Percentiles rank a stretch among this genome's conserved stretches.
These are phyloP conservation scores for Echium plantagineum DNA, from an alignment of 257 asterid genomes.

Conservation along the genomic window DNA sequence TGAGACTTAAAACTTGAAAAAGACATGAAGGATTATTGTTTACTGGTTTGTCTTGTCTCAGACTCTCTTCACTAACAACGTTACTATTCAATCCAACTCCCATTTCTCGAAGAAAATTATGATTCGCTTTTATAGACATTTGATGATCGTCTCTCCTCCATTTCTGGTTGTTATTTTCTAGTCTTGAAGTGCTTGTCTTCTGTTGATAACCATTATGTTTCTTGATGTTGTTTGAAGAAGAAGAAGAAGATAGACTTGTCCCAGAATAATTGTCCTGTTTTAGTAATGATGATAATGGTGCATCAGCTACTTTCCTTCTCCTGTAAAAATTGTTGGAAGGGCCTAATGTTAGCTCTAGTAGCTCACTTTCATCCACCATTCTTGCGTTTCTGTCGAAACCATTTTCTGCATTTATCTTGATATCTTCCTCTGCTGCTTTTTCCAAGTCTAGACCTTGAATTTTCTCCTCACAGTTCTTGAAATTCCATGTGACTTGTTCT, in stretches of 20 bases:
- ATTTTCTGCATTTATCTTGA: neutral
- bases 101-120: constrained; percentile 14
- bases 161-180: constrained; percentile 12
- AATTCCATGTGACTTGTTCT: constrained; percentile 12
- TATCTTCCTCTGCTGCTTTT: constrained; percentile 22
- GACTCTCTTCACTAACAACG: constrained; percentile 18
- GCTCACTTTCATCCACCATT: constrained; percentile 35
- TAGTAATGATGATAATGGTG: constrained; percentile 3
- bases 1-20: constrained; percentile 61
- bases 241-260: constrained; percentile 56
- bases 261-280: constrained; percentile 29
- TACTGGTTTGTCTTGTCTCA: constrained; percentile 37
- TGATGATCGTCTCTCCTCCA: constrained; percentile 35
- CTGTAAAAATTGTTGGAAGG: constrained; percentile 30
- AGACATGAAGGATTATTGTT: constrained; percentile 58
- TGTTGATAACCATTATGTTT: constrained; percentile 1
- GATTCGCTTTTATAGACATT: constrained; percentile 9
- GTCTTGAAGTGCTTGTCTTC: constrained; percentile 12
- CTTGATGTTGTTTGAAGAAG: constrained; percentile 27
- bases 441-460: constrained; percentile 19
- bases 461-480: constrained; percentile 10
- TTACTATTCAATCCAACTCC: neutral
- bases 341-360: constrained; percentile 72
- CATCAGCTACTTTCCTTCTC: constrained; percentile 22
- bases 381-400: neutral